These are phyloP conservation scores for Tulasnella sp. DNA, from an alignment of 768 basidiomycete species.

Conservation along the genomic window DNA sequence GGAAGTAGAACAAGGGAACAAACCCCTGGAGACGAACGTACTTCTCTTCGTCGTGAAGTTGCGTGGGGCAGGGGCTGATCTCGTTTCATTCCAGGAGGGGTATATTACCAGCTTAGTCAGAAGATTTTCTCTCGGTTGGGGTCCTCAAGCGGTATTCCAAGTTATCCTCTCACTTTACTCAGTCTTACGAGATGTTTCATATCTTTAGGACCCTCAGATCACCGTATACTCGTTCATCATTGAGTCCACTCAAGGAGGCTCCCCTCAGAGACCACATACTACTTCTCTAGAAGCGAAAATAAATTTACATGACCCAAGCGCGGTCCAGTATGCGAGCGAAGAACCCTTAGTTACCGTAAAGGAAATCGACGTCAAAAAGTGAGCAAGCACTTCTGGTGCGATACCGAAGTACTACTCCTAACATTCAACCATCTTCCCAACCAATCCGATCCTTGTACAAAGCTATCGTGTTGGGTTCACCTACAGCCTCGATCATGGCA, in stretches of 20 bases:
- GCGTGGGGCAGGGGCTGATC: neutral
- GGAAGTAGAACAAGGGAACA: neutral
- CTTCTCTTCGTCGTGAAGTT: neutral
- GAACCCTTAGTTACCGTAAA: neutral
- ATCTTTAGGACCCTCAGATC: neutral
- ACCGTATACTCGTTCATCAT: neutral
- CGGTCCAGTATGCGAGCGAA: neutral
- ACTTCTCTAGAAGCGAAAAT: neutral
- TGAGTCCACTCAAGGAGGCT: neutral
- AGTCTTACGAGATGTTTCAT: neutral
- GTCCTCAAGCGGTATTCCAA: neutral
- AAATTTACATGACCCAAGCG: neutral
- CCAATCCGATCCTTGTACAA: too few species aligned
- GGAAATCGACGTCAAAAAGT: neutral
- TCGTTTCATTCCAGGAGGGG: neutral
- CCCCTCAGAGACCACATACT: neutral
- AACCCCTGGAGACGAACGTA: neutral
- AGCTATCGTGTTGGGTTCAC: neutral
- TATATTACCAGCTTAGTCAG: neutral
- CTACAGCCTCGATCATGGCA: neutral
- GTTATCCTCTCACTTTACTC: neutral
- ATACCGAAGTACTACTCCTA: neutral
- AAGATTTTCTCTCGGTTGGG: neutral
- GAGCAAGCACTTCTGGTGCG: neutral
- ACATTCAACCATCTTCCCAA: too few species aligned